Percentiles rank a stretch among this genome's conserved stretches.
These are phyloP conservation scores for Oxytropis ochrocephala DNA, from an alignment of 306 rosid species.

Conservation along the genomic window DNA sequence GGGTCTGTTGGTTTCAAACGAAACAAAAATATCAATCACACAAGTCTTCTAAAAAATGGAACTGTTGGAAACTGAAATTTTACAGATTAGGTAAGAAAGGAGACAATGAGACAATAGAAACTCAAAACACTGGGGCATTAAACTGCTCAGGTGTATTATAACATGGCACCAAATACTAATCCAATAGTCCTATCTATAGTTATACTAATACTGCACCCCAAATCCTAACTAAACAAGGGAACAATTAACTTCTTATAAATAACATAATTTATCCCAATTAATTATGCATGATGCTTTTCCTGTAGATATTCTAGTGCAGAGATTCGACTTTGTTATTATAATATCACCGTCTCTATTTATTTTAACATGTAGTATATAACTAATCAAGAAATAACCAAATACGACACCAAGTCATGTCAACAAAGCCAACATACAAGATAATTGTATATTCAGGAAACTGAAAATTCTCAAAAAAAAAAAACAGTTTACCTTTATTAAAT, in stretches of 20 bases:
- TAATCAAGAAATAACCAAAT: conserved; percentile 10
- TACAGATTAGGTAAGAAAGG: background rate
- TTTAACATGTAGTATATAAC: background rate
- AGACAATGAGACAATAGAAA: background rate
- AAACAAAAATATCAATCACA: conserved; percentile 9
- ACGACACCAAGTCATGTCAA: background rate
- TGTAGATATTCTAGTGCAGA: background rate
- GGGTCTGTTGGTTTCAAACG: conserved; percentile 35
- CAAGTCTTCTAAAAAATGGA: background rate
- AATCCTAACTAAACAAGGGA: background rate
- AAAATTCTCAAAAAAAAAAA: background rate
- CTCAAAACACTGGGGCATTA: background rate
- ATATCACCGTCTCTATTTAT: background rate
- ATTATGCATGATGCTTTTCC: background rate
- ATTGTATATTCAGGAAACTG: background rate
- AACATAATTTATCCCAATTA: background rate
- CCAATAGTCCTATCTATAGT: background rate
- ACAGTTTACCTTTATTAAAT: conserved; percentile 75
- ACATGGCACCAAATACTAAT: background rate
- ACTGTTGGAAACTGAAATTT: background rate
- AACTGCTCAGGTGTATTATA: background rate
- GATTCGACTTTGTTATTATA: background rate
- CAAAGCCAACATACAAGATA: conserved; percentile 5
- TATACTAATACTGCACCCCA: background rate
- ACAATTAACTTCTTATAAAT: background rate